phyloP scores from a whole-genome alignment of 2,329 filamentous ascomycete genomes.

The Botryotinia calthae region DNA sequence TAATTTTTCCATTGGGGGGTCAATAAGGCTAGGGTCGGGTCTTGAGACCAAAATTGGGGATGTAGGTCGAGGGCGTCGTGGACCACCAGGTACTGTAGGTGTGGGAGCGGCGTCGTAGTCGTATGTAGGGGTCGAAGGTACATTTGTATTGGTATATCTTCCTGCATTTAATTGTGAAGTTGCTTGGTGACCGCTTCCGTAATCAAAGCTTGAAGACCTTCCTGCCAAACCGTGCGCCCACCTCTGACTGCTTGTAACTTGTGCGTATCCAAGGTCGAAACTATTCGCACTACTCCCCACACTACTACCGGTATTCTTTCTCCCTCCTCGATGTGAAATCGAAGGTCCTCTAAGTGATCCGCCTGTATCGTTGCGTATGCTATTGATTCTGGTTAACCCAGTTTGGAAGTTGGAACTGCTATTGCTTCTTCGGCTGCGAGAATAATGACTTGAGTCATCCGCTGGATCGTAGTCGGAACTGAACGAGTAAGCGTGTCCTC shows the following conservation, averaged over 20 bases:
- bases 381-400: conserved; percentile 60
- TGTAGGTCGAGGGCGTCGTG: conserved; percentile 53
- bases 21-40: conserved; percentile 25
- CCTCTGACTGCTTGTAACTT: conserved; percentile 57
- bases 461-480: conserved; percentile 58
- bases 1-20: conserved; percentile 40
- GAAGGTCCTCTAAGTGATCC: conserved; percentile 35
- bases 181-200: conserved; percentile 47
- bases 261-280: conserved; percentile 61
- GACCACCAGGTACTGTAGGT: conserved; percentile 78
- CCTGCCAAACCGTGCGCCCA: conserved; percentile 49
- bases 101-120: conserved; percentile 81
- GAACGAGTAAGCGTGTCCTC: conserved; percentile 52
- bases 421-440: conserved; percentile 69
- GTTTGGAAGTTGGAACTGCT: conserved; percentile 72
- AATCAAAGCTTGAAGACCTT: conserved; percentile 74
- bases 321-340: conserved; percentile 48
- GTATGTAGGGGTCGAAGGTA: conserved; percentile 35
- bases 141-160: conserved; percentile 31
- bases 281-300: conserved; percentile 67
- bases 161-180: conserved; percentile 37
- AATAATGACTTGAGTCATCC: conserved; percentile 54
- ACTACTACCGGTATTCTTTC: conserved; percentile 55
- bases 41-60: conserved; percentile 39
- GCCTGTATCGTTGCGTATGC: conserved; percentile 46